Evolutionary conservation across 768 basidiomycete species (phyloP).

Genomic region (Hemileccinum rubropunctum): DNA sequence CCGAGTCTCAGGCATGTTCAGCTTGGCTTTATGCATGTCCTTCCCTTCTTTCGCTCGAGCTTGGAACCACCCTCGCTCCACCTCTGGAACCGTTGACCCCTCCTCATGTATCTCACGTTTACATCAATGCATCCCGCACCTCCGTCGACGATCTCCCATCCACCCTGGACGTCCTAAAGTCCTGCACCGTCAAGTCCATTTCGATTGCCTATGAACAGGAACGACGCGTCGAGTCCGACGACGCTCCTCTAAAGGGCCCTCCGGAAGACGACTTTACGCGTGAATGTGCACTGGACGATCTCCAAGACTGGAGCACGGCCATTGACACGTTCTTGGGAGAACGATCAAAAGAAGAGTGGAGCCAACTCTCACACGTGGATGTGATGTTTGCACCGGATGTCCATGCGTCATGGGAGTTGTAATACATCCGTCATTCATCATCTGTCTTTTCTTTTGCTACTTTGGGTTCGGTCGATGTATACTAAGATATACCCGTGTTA

Average conservation of each 20-base stretch:
- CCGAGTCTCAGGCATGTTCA: slow-evolving; percentile 22
- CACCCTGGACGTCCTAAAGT: slow-evolving; percentile 17
- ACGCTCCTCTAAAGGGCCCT: slow-evolving; percentile 12
- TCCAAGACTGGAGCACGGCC: slow-evolving; percentile 25
- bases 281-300: slow-evolving; percentile 32
- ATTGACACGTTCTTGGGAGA: slow-evolving; percentile 18
- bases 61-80: slow-evolving; percentile 24
- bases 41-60: slow-evolving; percentile 15
- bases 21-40: slow-evolving; percentile 28
- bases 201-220: slow-evolving; percentile 20
- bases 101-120: slow-evolving; percentile 19
- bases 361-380: slow-evolving; percentile 12
- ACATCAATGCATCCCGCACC: slow-evolving; percentile 28
- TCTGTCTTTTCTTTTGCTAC: not conserved
- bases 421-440: not conserved
- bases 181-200: slow-evolving; percentile 21
- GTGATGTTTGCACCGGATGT: slow-evolving; percentile 18
- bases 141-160: slow-evolving; percentile 19
- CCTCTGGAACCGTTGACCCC: not conserved
- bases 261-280: slow-evolving; percentile 24
- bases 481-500: no score
- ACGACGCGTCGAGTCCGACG: slow-evolving; percentile 2
- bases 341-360: slow-evolving; percentile 18
- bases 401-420: slow-evolving; percentile 23
- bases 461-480: not conserved